These are phyloP conservation scores for Chlorella sp. DNA, from an alignment of 139 green algal species.

Conservation along the genomic window DNA sequence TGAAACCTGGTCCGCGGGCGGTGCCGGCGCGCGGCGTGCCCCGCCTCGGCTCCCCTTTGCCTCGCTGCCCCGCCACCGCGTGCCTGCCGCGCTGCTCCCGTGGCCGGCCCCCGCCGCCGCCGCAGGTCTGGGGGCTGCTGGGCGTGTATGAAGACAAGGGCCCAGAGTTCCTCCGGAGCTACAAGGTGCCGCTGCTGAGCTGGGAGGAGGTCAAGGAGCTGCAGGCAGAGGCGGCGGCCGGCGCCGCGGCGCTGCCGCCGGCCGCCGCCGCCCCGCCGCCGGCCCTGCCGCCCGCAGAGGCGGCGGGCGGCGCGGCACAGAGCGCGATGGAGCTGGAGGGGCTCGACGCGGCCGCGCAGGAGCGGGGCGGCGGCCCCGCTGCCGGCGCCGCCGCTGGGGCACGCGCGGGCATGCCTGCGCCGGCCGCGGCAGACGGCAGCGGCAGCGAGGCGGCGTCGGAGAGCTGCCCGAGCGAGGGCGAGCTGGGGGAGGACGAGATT, in stretches of 20 bases:
- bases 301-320: not conserved
- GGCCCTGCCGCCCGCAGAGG: too few relatives aligned
- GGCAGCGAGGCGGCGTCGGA: too few relatives aligned
- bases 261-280: not conserved
- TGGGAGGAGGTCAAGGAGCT: conserved; percentile 62
- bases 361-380: not conserved
- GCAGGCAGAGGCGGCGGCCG: conserved; percentile 1
- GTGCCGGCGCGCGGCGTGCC: too few relatives aligned
- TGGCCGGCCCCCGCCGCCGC: too few relatives aligned
- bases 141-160: conserved; percentile 38
- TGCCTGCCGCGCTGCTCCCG: not conserved
- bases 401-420: not conserved
- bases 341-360: not conserved
- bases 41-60: too few relatives aligned
- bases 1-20: too few relatives aligned
- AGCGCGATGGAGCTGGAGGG: not conserved
- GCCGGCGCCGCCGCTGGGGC: not conserved
- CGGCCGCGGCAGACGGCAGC: too few relatives aligned
- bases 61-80: too few relatives aligned
- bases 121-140: conserved; percentile 46
- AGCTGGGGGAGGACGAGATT: not conserved
- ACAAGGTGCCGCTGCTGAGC: conserved; percentile 39
- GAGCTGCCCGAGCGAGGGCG: too few relatives aligned
- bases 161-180: conserved; percentile 29
- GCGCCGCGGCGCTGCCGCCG: not conserved